Evolutionary conservation across 2,329 filamentous ascomycete genomes (phyloP).

Genomic region (Chaetomiaceae sp.): DNA sequence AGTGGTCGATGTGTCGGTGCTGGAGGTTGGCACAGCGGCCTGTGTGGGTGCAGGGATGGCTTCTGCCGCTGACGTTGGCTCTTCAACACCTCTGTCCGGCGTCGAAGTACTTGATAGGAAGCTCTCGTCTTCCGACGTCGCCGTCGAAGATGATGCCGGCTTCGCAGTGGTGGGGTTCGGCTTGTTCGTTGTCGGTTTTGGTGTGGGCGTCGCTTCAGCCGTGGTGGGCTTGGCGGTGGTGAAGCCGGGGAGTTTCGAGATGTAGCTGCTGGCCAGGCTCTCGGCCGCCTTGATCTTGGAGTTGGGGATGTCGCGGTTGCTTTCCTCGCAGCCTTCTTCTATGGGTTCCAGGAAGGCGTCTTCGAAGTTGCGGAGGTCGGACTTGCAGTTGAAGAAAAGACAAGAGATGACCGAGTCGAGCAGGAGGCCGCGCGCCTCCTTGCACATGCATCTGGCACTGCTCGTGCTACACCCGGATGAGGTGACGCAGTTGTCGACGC

Average conservation of each 20-base stretch:
- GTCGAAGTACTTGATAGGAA: not conserved
- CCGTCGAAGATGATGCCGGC: not conserved
- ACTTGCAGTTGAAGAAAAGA: slow-evolving; percentile 36
- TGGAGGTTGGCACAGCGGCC: not conserved
- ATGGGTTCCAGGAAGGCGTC: slow-evolving; percentile 33
- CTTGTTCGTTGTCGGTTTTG: not conserved
- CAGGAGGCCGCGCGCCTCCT: slow-evolving; percentile 31
- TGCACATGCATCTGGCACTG: slow-evolving; percentile 37
- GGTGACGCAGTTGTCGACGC: slow-evolving; percentile 35
- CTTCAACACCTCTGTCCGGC: not conserved
- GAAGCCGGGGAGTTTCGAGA: slow-evolving; percentile 19
- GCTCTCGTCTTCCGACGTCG: not conserved
- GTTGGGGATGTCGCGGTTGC: slow-evolving; percentile 30
- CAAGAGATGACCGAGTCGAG: slow-evolving; percentile 37
- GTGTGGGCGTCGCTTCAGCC: not conserved
- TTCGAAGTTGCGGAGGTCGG: slow-evolving; percentile 29
- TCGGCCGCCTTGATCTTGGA: slow-evolving; percentile 34
- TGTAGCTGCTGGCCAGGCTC: slow-evolving; percentile 23
- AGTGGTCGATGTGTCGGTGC: not conserved
- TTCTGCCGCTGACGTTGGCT: not conserved
- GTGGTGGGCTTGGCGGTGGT: slow-evolving; percentile 19
- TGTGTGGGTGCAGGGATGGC: not conserved
- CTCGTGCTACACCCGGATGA: slow-evolving; percentile 32
- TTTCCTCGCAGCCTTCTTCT: slow-evolving; percentile 32
- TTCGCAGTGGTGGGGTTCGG: not conserved